phyloP scores from a whole-genome alignment of 176 grass and related monocot species.

The Areca catechu region DNA sequence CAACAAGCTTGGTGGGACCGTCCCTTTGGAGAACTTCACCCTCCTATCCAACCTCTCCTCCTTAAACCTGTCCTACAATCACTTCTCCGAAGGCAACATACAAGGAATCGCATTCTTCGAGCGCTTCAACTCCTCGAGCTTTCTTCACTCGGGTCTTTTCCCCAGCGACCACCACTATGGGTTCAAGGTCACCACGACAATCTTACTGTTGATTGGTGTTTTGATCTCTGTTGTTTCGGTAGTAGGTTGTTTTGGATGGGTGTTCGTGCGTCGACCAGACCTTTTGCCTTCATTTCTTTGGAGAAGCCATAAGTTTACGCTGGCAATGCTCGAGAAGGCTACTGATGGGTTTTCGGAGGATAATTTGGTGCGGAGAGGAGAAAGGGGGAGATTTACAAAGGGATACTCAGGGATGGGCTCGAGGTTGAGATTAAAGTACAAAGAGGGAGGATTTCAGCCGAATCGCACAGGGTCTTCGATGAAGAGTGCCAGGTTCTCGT shows the following conservation, averaged over 20 bases:
- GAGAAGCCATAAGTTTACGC: background rate
- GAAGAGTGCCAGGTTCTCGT: conserved; percentile 3
- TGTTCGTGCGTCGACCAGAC: background rate
- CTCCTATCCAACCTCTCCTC: background rate
- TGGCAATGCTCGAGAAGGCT: background rate
- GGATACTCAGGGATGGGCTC: background rate
- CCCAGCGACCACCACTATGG: background rate
- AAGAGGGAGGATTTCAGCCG: background rate
- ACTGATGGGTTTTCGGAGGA: conserved; percentile 1
- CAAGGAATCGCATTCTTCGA: background rate
- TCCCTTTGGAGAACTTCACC: background rate
- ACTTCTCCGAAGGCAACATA: background rate
- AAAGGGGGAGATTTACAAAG: background rate
- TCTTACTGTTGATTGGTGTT: conserved; percentile 2
- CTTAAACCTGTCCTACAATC: conserved; percentile 8
- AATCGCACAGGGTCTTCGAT: background rate
- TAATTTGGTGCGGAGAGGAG: background rate
- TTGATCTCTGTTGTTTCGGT: background rate
- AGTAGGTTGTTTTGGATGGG: background rate
- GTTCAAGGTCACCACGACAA: background rate
- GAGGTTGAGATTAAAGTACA: conserved; percentile 3
- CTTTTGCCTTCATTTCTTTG: background rate
- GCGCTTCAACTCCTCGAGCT: conserved; percentile 8
- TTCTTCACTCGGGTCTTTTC: conserved; percentile 3
- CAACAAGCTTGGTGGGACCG: background rate